Evolutionary conservation across 2,329 filamentous ascomycete species (phyloP), one percentile per base, ranked within the genome.

Genomic region (Ambrosiella xylebori): DNA sequence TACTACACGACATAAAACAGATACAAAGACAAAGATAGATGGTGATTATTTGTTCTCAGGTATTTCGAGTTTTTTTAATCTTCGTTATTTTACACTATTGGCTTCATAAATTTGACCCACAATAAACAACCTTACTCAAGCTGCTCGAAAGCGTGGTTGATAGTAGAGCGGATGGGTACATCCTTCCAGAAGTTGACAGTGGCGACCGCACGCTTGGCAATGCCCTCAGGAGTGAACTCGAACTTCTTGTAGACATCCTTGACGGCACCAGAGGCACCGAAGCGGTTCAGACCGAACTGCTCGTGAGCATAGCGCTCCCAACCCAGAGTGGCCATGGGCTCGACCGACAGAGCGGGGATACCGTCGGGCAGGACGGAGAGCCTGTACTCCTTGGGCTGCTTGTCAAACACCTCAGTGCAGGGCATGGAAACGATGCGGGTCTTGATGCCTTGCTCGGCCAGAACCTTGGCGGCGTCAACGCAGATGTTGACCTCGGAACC

Each of bases 211-310:
- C 93, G 89, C 86, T 97, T 96, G 75, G 87, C 78, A 71, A 98
- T 86, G 64, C 93, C 93, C 75, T 95, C 91, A 57, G 93, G 87
- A 54, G 91, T 98, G 79, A 98, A 97, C 74, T 97, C 93, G 76
- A 98, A 98, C 82, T 96, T 97, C 86, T 87, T 85, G 81, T 98
- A 98, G 62, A 98, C 89, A 68, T 97, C 85, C 84, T 91, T 91
- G 80, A 97, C 97, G 65, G 91, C 85, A 68, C 91, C 93, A 59
- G 88, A 95, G 65, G 91, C 91, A 82, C 93, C 93, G 74, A 98
- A 98, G 71, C 93, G 83, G 85, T 98, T 98, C 65, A 98, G 83
- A 71, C 93, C 93, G 68, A 98, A 98, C 78, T 98, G 93, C 82
- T 98, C 93, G 76, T 98, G 91, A 61, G 89, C 87, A 77, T 97